These are phyloP conservation scores for Lactarius vividus DNA, from an alignment of 768 basidiomycete genomes.

Conservation along the genomic window DNA sequence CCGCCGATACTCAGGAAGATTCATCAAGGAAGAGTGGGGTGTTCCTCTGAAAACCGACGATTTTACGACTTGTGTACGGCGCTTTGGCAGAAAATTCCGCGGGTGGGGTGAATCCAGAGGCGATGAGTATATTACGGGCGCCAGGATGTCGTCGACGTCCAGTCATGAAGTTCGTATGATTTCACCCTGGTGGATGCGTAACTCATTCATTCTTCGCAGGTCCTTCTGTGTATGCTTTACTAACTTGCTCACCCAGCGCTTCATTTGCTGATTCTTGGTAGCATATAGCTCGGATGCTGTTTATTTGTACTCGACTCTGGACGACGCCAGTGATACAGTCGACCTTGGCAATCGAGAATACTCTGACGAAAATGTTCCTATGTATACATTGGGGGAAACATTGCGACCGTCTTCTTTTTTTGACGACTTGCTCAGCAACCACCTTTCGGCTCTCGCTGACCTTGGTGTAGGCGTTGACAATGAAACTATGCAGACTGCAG, in stretches of 20 bases:
- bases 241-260: not conserved
- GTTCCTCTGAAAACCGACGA: conserved; percentile 46
- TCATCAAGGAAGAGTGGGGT: conserved; percentile 70
- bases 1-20: conserved; percentile 64
- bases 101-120: conserved; percentile 38
- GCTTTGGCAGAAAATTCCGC: conserved; percentile 56
- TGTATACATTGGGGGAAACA: not conserved
- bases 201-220: conserved; percentile 39
- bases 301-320: conserved; percentile 70
- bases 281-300: conserved; percentile 73
- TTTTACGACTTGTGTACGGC: conserved; percentile 75
- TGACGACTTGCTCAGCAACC: not conserved
- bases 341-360: conserved; percentile 26
- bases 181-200: conserved; percentile 11
- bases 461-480: conserved; percentile 33
- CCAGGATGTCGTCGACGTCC: conserved; percentile 65
- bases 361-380: conserved; percentile 20
- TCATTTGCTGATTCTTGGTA: conserved; percentile 30
- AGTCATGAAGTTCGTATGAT: conserved; percentile 63
- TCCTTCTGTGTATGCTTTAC: conserved; percentile 56
- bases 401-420: not conserved
- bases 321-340: conserved; percentile 45
- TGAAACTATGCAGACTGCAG: conserved; percentile 31
- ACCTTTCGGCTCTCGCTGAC: conserved; percentile 21
- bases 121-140: conserved; percentile 70